These are phyloP conservation scores for Lipomyces mesembrius DNA, from an alignment of 805 yeast genomes.

Conservation along the genomic window DNA sequence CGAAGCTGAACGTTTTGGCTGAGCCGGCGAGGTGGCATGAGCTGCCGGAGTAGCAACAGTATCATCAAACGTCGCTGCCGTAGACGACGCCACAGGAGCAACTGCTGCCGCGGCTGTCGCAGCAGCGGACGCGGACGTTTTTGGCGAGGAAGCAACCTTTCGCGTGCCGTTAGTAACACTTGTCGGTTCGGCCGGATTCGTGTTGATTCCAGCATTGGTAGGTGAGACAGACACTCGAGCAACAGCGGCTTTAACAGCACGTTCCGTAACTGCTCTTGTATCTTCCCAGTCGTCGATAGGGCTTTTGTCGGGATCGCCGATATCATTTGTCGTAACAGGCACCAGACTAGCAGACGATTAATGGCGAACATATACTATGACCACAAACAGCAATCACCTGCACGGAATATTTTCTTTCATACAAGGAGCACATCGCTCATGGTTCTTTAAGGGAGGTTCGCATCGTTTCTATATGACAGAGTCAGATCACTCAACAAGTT, in stretches of 20 bases:
- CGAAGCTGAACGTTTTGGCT: background rate
- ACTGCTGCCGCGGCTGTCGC: slow-evolving; percentile 34
- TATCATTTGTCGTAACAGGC: slow-evolving; percentile 7
- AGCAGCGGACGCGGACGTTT: slow-evolving; percentile 28
- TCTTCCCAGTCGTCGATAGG: slow-evolving; percentile 10
- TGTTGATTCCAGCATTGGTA: background rate
- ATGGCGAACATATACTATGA: background rate
- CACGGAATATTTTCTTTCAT: slow-evolving; percentile 44
- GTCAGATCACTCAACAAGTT: slow-evolving; percentile 8
- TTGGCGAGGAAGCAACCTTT: background rate
- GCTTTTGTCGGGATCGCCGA: background rate
- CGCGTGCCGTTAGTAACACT: background rate
- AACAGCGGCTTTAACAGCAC: slow-evolving; percentile 13
- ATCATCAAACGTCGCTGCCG: slow-evolving; percentile 30
- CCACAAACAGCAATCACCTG: slow-evolving; percentile 20
- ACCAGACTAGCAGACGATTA: slow-evolving; percentile 21
- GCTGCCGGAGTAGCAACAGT: slow-evolving; percentile 25
- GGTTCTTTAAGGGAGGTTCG: slow-evolving; percentile 41
- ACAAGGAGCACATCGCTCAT: slow-evolving; percentile 46
- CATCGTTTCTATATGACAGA: slow-evolving; percentile 42
- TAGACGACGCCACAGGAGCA: slow-evolving; percentile 31
- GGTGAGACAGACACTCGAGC: slow-evolving; percentile 18
- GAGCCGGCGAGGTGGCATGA: slow-evolving; percentile 11
- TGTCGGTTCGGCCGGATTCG: background rate
- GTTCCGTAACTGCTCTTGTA: slow-evolving; percentile 6